These are phyloP conservation scores for Medicago truncatula DNA, from an alignment of 306 rosid genomes.

Conservation along the genomic window MtrunA17r5.0-ANR NC_053045.1:2288001-2288500, in stretches of 20 bases:
- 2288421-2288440: too few relatives aligned
- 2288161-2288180: constrained; percentile 82
- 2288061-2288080: constrained; percentile 78
- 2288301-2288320: constrained; percentile 85
- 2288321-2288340: constrained; percentile 59
- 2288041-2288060: constrained; percentile 78
- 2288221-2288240: constrained; percentile 76
- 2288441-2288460: too few relatives aligned
- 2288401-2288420: constrained; percentile 15
- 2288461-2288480: background rate
- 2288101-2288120: constrained; percentile 68
- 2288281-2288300: constrained; percentile 97
- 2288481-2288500: constrained; percentile 23
- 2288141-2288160: constrained; percentile 49
- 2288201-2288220: constrained; percentile 55
- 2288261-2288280: constrained; percentile 94
- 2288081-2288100: constrained; percentile 60
- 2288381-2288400: background rate
- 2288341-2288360: constrained; percentile 42
- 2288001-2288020: constrained; percentile 95
- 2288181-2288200: constrained; percentile 67
- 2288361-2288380: background rate
- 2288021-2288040: constrained; percentile 81
- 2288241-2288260: constrained; percentile 91
- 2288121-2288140: constrained; percentile 54